A percentile compares a stretch with the other conserved stretches of the same genome.
Evolutionary conservation across 2,329 filamentous ascomycete species (phyloP).

Genomic region (Fonsecaea pugnacius): DNA sequence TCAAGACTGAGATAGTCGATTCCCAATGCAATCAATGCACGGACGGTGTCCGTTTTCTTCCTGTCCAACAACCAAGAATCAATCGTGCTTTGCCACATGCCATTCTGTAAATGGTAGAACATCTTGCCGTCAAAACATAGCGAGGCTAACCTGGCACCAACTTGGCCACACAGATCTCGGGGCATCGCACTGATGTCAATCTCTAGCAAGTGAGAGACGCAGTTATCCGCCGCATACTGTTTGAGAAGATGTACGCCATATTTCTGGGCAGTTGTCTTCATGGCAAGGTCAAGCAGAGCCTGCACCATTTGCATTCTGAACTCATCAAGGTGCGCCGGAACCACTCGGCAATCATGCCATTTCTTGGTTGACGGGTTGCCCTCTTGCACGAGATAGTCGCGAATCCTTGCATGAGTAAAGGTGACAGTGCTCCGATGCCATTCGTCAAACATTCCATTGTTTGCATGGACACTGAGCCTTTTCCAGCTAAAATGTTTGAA

Average conservation of each 20-base stretch:
- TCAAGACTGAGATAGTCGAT: constrained; percentile 4
- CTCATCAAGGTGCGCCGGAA: constrained; percentile 7
- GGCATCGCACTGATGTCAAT: constrained; percentile 6
- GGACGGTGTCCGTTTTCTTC: constrained; percentile 3
- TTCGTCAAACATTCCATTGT: constrained; percentile 10
- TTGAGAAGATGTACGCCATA: constrained; percentile 10
- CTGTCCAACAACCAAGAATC: constrained; percentile 8
- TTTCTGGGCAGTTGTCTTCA: constrained; percentile 5
- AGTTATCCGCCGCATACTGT: constrained; percentile 13
- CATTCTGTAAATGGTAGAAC: constrained; percentile 12
- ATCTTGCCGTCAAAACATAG: constrained; percentile 13
- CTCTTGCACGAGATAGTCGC: constrained; percentile 13
- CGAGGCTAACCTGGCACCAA: constrained; percentile 8
- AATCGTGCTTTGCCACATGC: constrained; percentile 4
- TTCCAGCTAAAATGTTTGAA: constrained; percentile 5
- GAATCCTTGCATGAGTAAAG: constrained; percentile 12
- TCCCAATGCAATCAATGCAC: constrained; percentile 5
- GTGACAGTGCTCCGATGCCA: constrained; percentile 8
- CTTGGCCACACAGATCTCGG: constrained; percentile 7
- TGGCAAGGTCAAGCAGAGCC: constrained; percentile 15
- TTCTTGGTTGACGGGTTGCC: constrained; percentile 10
- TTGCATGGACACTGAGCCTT: constrained; percentile 2
- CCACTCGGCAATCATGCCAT: constrained; percentile 13
- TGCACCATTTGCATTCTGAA: constrained; percentile 12
- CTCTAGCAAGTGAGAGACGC: constrained; percentile 10